These are phyloP conservation scores for Fusarium sp. DNA, from an alignment of 2,329 filamentous ascomycete genomes.

Conservation along the genomic window DNA sequence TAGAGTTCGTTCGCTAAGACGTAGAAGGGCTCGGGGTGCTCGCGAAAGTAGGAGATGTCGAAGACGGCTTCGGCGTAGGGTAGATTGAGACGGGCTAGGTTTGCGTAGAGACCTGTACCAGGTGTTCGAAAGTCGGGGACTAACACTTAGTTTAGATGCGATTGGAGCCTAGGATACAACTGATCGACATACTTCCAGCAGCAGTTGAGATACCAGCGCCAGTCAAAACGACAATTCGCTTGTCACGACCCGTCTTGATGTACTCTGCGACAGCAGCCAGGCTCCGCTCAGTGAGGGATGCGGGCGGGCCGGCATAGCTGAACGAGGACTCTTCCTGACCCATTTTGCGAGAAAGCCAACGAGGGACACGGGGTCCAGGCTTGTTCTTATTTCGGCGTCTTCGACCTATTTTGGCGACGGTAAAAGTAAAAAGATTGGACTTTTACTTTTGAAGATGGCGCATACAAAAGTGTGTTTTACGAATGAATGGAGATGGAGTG, in stretches of 20 bases:
- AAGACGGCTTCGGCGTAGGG: conserved; percentile 95
- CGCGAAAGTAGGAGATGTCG: conserved; percentile 89
- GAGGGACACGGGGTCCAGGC: conserved; percentile 53
- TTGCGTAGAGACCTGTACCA: conserved; percentile 93
- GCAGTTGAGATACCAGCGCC: conserved; percentile 90
- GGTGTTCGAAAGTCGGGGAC: conserved; percentile 97
- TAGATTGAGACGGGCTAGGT: conserved; percentile 87
- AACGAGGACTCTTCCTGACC: conserved; percentile 86
- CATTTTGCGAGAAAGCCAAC: conserved; percentile 72
- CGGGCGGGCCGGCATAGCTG: conserved; percentile 74
- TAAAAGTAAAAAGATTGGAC: conserved; percentile 7
- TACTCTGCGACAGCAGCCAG: conserved; percentile 84
- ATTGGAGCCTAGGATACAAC: background rate
- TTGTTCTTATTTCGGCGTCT: conserved; percentile 56
- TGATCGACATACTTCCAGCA: conserved; percentile 67
- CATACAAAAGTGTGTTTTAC: conserved; percentile 21
- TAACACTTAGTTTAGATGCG: conserved; percentile 49
- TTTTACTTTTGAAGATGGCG: conserved; percentile 21
- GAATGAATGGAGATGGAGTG: conserved; percentile 16
- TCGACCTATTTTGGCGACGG: conserved; percentile 58
- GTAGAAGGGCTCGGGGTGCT: conserved; percentile 92
- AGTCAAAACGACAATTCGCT: conserved; percentile 87
- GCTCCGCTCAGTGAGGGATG: conserved; percentile 77
- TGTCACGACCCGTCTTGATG: conserved; percentile 78
- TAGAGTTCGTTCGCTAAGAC: conserved; percentile 92